A percentile compares a stretch with the other conserved stretches of the same genome.
phyloP scores from a whole-genome alignment of 192 early-diverging fungal genomes.

The Cetraspora pellucida region DNA sequence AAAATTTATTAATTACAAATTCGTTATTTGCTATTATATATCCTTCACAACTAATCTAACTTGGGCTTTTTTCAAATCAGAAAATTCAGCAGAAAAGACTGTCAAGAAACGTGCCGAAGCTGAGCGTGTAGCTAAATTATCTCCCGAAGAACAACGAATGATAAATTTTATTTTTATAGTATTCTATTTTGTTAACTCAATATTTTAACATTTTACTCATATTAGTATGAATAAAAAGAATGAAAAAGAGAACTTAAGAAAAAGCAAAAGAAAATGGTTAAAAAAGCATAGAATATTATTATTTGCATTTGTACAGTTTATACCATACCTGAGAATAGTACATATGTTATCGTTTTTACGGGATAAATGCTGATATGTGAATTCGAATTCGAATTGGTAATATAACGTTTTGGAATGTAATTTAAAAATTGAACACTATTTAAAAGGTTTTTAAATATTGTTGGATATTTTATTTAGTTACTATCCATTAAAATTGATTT shows the following conservation, averaged over 20 bases:
- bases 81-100: conserved; percentile 8
- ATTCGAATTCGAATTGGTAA: too few relatives aligned
- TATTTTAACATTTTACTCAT: background rate
- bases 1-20: background rate
- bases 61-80: background rate
- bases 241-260: conserved; percentile 16
- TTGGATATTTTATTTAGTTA: too few relatives aligned
- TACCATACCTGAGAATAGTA: too few relatives aligned
- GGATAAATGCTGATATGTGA: too few relatives aligned
- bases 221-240: conserved; percentile 9
- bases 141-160: conserved; percentile 19
- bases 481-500: too few relatives aligned
- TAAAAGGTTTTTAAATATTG: too few relatives aligned
- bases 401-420: too few relatives aligned
- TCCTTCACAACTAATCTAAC: background rate
- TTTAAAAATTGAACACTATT: too few relatives aligned
- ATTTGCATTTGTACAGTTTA: too few relatives aligned
- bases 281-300: background rate
- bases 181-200: background rate
- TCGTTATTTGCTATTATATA: background rate
- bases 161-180: background rate
- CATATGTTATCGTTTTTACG: too few relatives aligned
- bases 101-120: conserved; percentile 20
- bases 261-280: conserved; percentile 19
- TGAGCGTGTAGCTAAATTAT: conserved; percentile 15